phyloP scores from a whole-genome alignment of 129 eudicot species.

The Logfia minima region DNA sequence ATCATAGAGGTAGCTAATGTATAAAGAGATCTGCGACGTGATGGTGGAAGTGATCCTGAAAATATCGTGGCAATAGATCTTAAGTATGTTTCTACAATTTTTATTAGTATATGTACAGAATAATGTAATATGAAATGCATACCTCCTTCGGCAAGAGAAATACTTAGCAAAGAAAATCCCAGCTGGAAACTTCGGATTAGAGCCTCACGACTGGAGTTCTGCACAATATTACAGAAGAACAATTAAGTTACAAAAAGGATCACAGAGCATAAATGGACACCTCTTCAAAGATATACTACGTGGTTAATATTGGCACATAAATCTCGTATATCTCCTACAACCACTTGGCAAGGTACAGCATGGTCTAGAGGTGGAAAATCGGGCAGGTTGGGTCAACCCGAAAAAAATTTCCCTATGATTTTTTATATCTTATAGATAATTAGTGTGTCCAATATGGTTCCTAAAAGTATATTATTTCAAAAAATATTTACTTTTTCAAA shows the following conservation, averaged over 20 bases:
- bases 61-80: conserved; percentile 7
- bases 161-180: conserved; percentile 54
- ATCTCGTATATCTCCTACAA: not conserved
- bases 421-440: not conserved
- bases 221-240: not conserved
- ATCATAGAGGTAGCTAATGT: conserved; percentile 66
- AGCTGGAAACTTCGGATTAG: conserved; percentile 69
- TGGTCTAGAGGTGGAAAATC: not conserved
- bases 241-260: conserved; percentile 5
- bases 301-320: not conserved
- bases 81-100: not conserved
- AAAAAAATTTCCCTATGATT: not conserved
- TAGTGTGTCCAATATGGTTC: not conserved
- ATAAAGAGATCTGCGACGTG: conserved; percentile 70
- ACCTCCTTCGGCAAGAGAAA: conserved; percentile 61
- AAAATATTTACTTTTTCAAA: not conserved
- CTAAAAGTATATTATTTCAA: not conserved
- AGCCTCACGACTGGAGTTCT: conserved; percentile 67
- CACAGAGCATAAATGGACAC: not conserved
- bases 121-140: conserved; percentile 13
- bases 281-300: not conserved
- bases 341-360: not conserved
- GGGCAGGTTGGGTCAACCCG: not conserved
- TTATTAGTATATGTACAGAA: not conserved
- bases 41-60: conserved; percentile 54